Percentiles rank a stretch among this genome's conserved stretches.
phyloP scores from a whole-genome alignment of 2,329 filamentous ascomycete genomes.

The Neoascochyta sp. region DNA sequence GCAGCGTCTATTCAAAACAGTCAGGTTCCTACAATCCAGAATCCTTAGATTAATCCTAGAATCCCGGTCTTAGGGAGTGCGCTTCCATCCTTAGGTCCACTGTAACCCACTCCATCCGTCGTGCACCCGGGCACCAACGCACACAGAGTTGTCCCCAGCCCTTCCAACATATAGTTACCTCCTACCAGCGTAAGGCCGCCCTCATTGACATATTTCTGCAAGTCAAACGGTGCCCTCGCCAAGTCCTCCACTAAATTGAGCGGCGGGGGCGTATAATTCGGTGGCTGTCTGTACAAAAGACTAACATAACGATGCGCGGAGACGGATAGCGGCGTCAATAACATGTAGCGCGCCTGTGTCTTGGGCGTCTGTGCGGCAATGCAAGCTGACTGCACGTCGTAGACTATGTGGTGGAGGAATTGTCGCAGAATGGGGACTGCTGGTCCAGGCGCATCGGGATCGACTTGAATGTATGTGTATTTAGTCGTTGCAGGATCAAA shows the following conservation, averaged over 20 bases:
- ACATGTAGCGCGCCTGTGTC: constrained; percentile 2
- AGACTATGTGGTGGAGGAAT: constrained; percentile 6
- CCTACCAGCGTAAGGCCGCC: constrained; percentile 1
- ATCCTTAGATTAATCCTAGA: too few relatives aligned
- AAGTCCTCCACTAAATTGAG: constrained; percentile 2
- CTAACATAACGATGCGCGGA: constrained; percentile 3
- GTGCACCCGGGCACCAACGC: constrained; percentile 4
- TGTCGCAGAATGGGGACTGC: constrained; percentile 4
- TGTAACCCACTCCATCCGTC: constrained; percentile 1
- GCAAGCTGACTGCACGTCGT: constrained; percentile 2
- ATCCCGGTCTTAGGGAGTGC: too few relatives aligned
- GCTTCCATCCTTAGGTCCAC: constrained; percentile 1
- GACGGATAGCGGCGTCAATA: constrained; percentile 1
- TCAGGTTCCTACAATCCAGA: too few relatives aligned
- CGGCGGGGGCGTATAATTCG: constrained; percentile 2
- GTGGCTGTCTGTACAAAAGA: constrained; percentile 4
- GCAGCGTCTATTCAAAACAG: too few relatives aligned
- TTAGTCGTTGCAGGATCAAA: constrained; percentile 1
- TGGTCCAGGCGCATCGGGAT: constrained; percentile 4
- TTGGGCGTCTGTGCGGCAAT: constrained; percentile 2
- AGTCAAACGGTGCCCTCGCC: constrained; percentile 2
- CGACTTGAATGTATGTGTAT: constrained; percentile 5
- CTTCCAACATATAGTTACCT: constrained; percentile 4
- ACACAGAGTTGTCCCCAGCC: constrained; percentile 3
- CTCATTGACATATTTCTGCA: constrained; percentile 3